Conservation (phyloP, 306 rosid genomes). For the Luffa aegyptiaca region DNA sequence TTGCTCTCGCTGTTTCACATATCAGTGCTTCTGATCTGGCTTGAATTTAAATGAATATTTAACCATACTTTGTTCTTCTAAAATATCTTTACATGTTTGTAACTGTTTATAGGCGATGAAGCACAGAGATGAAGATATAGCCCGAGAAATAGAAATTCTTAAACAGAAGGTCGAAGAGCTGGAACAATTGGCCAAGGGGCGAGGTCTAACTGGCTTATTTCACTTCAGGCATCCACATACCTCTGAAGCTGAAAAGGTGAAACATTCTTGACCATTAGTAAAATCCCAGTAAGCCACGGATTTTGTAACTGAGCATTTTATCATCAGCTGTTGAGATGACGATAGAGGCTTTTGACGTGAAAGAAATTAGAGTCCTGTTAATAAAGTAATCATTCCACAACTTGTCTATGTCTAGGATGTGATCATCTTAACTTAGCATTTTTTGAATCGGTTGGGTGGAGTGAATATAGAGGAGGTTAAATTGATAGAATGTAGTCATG, state of each 20-base stretch:
- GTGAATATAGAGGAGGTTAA: not conserved
- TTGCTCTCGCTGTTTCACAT: not conserved
- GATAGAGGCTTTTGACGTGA: not conserved
- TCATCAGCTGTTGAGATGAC: not conserved
- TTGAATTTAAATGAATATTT: not conserved
- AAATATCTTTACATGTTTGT: not conserved
- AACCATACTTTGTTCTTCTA: not conserved
- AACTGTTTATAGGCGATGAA: constrained; percentile 34
- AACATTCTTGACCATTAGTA: constrained; percentile 9
- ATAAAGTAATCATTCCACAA: not conserved
- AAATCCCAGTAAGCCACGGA: not conserved
- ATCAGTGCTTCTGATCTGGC: not conserved
- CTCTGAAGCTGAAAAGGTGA: constrained; percentile 17
- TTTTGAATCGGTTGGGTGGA: not conserved
- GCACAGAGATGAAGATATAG: constrained; percentile 32
- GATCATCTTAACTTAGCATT: not conserved
- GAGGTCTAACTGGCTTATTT: constrained; percentile 35
- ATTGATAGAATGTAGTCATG: not conserved
- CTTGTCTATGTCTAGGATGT: not conserved
- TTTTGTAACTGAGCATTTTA: not conserved
- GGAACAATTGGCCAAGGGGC: constrained; percentile 43
- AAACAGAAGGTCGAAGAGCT: constrained; percentile 37
- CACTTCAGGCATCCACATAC: constrained; percentile 24
- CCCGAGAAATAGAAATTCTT: constrained; percentile 31
- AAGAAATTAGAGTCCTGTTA: not conserved